Base-by-base conservation (phyloP, 192 early-diverging fungal genomes). In the Linnemannia schmuckeri region DNA sequence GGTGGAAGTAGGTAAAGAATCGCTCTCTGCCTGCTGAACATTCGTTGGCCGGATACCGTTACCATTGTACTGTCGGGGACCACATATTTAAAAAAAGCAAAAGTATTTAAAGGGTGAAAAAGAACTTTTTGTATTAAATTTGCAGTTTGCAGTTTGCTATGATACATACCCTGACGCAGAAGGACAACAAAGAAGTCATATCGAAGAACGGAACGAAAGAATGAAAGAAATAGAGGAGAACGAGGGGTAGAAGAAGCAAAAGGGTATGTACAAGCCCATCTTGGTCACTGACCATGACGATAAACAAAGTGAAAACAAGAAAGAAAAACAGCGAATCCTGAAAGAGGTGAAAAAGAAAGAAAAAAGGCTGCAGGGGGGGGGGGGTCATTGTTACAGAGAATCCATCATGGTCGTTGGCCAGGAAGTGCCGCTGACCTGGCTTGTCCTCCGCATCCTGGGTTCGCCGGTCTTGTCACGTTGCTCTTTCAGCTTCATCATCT, bases 401-500 rank as follows among this genome's bases (percentile, higher is more conserved):
- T 49, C 72, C 30, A 74, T 74, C 0, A 74, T 42, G 46, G 72
- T 74, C 40, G 30, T 47, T 2, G 72, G 46, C 37, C 44, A 74
- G 17, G 72, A 74, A 9, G 42, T 47, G 38, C 44, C 72, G 42
- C 46, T 33, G 72, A 49, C 72, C 35, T 47, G 40, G n/a, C 72
- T 74, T 13, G 27, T 7, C 27, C 44, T 38, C 8, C 72, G 46
- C 27, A 74, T 49, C 46, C 24, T 74, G 24, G 37, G 42, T 8
- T 33, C 27, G n/a, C 46, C 72, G 15, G 37, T 30, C 44, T 74
- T 74, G 5, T 74, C 72, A 9, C 42, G 37, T 22, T 47, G 46
- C 30, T 74, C 72, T 46, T 74, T 74, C n/a, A 74, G 20, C 46
- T 49, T 42, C 44, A 74, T 74, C 72, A 74, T 74, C 30, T 74